Base-by-base conservation (phyloP, 805 yeast species). In the Debaryomyces tyrocola region DNA sequence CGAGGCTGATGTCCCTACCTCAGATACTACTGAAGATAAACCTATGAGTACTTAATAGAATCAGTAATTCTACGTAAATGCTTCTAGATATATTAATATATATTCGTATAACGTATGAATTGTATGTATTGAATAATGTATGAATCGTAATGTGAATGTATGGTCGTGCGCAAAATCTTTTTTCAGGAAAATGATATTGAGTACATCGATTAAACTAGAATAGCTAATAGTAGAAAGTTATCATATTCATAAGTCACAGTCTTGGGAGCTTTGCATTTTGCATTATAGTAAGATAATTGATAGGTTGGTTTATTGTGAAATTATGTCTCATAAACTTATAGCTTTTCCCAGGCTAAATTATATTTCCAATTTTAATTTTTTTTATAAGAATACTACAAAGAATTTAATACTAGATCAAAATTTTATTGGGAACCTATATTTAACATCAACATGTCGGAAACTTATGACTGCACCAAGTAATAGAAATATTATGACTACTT, bases 321-420 rank as follows among this genome's bases (percentile, higher is more conserved):
- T 18, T 35, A 44, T 41, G 45, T 31, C 48, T 17, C 39, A 20
- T n/a, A 49, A 43, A 43, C 29, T 50, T 18, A 31, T 50, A 20
- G 37, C 45, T n/a, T 20, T 57, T 41, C 53, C 60, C 20, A 54
- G 61, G 55, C 55, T 61, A 21, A 60, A 58, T 46, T 47, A 54
- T 44, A 56, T 56, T 31, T 46, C 57, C 29, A 57, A 62, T 45
- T 67, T 68, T 50, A 70, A 67, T 49, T 72, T 62, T 47, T 72
- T 72, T 54, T 68, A 60, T 51, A 62, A 64, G 33, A 72, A 72
- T 45, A 58, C 72, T 4, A 67, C 60, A 46, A 63, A 55, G 49
- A 62, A 54, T 31, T 53, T 67, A 20, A 39, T 49, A 10, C 49
- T 65, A 39, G 59, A 66, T 20, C 71, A 66, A 42, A 70, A 61